Evolutionary conservation across 371 early-diverging fungal species (phyloP).

Genomic region (Smittium mucronatum): DNA sequence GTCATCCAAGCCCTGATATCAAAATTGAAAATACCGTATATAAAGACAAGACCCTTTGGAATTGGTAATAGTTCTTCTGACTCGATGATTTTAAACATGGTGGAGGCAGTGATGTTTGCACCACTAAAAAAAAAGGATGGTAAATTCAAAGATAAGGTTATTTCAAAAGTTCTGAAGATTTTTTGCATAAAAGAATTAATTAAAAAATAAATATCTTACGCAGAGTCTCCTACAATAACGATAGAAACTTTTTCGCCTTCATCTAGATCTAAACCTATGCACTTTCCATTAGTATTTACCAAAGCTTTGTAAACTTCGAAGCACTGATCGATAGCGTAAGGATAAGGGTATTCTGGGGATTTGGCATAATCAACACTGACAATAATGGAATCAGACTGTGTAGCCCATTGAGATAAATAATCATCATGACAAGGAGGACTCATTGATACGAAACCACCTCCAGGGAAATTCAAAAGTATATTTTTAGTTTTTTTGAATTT

Average conservation of each 20-base stretch:
- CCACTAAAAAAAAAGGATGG: constrained; percentile 28
- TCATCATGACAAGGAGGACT: constrained; percentile 62
- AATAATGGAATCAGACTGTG: constrained; percentile 48
- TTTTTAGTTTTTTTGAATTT: constrained; percentile 36
- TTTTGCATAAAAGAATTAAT: not conserved
- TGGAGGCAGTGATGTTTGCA: constrained; percentile 58
- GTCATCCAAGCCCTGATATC: constrained; percentile 86
- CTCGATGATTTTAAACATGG: constrained; percentile 55
- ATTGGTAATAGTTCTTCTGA: constrained; percentile 34
- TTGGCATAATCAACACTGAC: constrained; percentile 84
- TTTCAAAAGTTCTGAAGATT: not conserved
- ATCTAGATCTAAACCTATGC: constrained; percentile 46
- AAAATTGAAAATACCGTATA: constrained; percentile 81
- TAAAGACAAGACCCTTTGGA: constrained; percentile 64
- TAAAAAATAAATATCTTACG: constrained; percentile 22
- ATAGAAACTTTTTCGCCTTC: constrained; percentile 39
- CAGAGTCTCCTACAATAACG: constrained; percentile 83
- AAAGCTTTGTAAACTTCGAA: constrained; percentile 71
- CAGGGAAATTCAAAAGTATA: constrained; percentile 65
- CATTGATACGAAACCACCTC: constrained; percentile 79
- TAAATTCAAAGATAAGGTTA: not conserved
- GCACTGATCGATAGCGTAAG: constrained; percentile 82
- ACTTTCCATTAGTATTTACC: constrained; percentile 47
- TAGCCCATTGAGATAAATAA: constrained; percentile 53
- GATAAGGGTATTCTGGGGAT: constrained; percentile 90